Evolutionary conservation across 257 asterid species (phyloP).

Genomic region (Vinca minor): DNA sequence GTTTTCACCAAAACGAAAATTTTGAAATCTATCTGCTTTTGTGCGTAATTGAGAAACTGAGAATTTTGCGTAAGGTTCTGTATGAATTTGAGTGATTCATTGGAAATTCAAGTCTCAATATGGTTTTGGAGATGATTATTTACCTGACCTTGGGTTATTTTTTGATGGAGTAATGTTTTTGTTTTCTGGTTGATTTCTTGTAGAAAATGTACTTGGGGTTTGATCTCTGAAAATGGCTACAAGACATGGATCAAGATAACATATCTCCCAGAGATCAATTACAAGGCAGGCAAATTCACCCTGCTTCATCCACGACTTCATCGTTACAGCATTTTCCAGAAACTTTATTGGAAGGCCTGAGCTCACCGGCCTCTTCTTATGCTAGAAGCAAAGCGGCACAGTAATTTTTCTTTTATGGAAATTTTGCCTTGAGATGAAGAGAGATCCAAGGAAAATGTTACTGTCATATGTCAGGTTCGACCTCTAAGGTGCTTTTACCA

Average conservation of each 20-base stretch:
- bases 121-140: background rate
- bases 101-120: background rate
- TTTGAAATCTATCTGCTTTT: background rate
- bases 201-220: background rate
- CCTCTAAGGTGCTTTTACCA: constrained; percentile 72
- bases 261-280: constrained; percentile 27
- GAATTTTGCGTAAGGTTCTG: background rate
- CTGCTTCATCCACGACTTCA: constrained; percentile 76
- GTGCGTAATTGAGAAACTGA: background rate
- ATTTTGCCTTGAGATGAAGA: constrained; percentile 41
- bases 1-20: background rate
- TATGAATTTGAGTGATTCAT: background rate
- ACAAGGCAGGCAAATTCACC: constrained; percentile 34
- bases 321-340: constrained; percentile 69
- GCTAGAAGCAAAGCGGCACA: constrained; percentile 64
- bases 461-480: constrained; percentile 92
- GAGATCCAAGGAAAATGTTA: constrained; percentile 83
- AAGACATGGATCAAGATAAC: constrained; percentile 44
- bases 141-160: background rate
- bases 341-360: constrained; percentile 52
- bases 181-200: background rate
- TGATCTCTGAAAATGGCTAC: constrained; percentile 40
- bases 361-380: constrained; percentile 91
- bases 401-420: constrained; percentile 38
- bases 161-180: background rate